A percentile compares a stretch with the other conserved stretches of the same genome.
phyloP scores from a whole-genome alignment of 305 asterid species.

The Fraxinus greggii region DNA sequence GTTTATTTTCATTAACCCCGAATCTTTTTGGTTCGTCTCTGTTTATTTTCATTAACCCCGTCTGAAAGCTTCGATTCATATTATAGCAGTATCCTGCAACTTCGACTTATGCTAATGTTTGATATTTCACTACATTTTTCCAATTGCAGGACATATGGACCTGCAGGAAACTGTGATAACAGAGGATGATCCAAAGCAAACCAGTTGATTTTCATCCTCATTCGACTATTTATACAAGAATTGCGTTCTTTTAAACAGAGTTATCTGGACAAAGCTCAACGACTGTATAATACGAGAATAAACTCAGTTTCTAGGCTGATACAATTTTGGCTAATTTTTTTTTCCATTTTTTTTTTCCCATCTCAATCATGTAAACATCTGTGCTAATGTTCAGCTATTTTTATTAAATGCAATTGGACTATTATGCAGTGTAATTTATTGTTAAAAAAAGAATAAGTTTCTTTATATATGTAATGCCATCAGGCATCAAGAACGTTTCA shows the following conservation, averaged over 20 bases:
- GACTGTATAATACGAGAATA: conserved; percentile 35
- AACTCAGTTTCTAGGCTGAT: conserved; percentile 27
- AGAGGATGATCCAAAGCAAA: conserved; percentile 50
- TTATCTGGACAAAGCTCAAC: conserved; percentile 15
- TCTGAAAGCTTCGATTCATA: neutral
- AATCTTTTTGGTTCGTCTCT: neutral
- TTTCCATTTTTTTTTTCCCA: neutral
- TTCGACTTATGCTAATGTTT: neutral
- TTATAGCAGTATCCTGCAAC: neutral
- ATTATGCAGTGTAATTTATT: neutral
- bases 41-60: neutral
- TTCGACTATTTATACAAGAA: conserved; percentile 14
- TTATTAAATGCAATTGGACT: neutral
- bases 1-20: neutral
- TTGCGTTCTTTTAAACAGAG: conserved; percentile 21
- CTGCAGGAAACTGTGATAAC: conserved; percentile 49
- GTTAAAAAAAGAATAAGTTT: neutral
- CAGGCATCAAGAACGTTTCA: neutral
- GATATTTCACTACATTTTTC: neutral
- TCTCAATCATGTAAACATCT: conserved; percentile 10
- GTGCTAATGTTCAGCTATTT: neutral
- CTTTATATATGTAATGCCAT: neutral
- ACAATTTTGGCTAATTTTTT: conserved; percentile 24
- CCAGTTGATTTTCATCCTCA: conserved; percentile 13
- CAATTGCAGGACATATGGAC: conserved; percentile 52